Conservation (phyloP, 371 early-diverging fungal genomes). For the Mucor indicus region DNA sequence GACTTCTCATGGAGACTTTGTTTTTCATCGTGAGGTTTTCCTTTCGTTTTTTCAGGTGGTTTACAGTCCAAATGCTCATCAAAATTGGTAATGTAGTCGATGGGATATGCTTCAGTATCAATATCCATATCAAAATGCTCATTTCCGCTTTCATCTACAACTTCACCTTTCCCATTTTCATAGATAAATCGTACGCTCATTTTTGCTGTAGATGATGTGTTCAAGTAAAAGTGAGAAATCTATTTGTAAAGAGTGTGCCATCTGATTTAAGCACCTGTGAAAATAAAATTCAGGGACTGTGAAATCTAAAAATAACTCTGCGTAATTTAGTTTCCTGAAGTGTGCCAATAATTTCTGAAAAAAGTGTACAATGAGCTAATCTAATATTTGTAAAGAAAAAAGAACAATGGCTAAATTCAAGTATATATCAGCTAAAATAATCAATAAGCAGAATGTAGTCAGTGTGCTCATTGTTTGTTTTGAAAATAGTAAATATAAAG, state of each 20-base stretch:
- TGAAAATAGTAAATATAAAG: too few relatives aligned
- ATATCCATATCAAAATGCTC: conserved; percentile 6
- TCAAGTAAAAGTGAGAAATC: conserved; percentile 10
- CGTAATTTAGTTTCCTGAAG: conserved; percentile 2
- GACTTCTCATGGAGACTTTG: conserved; percentile 9
- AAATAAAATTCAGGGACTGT: background rate
- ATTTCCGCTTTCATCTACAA: conserved; percentile 13
- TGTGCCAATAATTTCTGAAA: conserved; percentile 4
- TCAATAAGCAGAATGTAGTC: too few relatives aligned
- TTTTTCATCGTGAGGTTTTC: conserved; percentile 11
- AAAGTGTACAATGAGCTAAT: too few relatives aligned
- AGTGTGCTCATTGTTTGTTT: too few relatives aligned
- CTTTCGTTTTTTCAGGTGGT: conserved; percentile 10
- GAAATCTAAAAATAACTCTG: conserved; percentile 1
- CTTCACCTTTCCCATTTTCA: conserved; percentile 8
- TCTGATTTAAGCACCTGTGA: conserved; percentile 1
- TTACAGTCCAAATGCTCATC: conserved; percentile 13
- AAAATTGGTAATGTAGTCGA: conserved; percentile 9
- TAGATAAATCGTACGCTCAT: conserved; percentile 11
- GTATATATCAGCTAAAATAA: too few relatives aligned
- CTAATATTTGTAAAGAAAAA: too few relatives aligned
- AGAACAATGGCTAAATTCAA: too few relatives aligned
- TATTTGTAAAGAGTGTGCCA: conserved; percentile 6
- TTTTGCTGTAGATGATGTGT: background rate
- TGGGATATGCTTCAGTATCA: conserved; percentile 12